Evolutionary conservation across 257 asterid genomes (phyloP).

Genomic region (Forsythia suspensa): DNA sequence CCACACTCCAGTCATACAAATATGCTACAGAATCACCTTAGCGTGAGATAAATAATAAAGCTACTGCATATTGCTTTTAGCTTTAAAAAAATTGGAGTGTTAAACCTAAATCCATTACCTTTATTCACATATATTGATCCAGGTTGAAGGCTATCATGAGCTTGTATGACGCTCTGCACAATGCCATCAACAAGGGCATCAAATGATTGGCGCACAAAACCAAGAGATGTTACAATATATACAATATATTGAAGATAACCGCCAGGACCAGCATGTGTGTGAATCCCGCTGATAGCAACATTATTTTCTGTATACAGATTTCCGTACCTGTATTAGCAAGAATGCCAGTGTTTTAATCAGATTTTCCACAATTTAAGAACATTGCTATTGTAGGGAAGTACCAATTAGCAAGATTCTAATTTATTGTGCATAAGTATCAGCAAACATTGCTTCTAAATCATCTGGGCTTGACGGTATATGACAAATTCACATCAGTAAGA

Average conservation of each 20-base stretch:
- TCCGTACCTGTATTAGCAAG: conserved; percentile 66
- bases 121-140: conserved; percentile 84
- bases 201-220: conserved; percentile 95
- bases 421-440: conserved; percentile 14
- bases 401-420: not conserved
- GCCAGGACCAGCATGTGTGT: conserved; percentile 99
- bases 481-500: conserved; percentile 4
- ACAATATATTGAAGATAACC: conserved; percentile 95
- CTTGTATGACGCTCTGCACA: conserved; percentile 85
- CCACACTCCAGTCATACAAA: not conserved
- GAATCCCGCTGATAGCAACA: conserved; percentile 96
- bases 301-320: conserved; percentile 81
- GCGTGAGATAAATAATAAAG: not conserved
- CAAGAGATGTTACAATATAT: conserved; percentile 92
- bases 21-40: not conserved
- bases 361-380: conserved; percentile 17
- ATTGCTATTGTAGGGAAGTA: not conserved
- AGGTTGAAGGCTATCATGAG: conserved; percentile 86
- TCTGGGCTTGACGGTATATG: not conserved
- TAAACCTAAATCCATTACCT: conserved; percentile 46
- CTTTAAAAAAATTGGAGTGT: conserved; percentile 1
- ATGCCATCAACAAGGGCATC: conserved; percentile 96
- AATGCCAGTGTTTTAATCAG: conserved; percentile 3
- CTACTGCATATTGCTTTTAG: not conserved
- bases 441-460: conserved; percentile 13